Percentiles rank a stretch among this genome's conserved stretches.
Evolutionary conservation across 2,329 filamentous ascomycete species (phyloP).

Genomic region (Ustulina deusta): DNA sequence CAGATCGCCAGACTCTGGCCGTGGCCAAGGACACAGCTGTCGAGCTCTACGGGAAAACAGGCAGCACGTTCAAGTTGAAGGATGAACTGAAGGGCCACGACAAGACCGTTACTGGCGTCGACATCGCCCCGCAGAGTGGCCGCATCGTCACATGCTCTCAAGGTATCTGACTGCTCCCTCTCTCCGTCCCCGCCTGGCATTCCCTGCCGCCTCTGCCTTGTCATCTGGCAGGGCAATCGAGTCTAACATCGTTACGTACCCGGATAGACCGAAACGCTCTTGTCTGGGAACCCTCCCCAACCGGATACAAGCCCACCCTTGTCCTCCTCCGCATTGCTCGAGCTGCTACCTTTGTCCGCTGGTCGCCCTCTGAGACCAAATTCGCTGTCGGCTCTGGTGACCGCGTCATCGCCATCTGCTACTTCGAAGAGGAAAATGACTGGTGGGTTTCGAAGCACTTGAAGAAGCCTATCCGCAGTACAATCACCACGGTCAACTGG

Average conservation of each 20-base stretch:
- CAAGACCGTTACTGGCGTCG: conserved; percentile 95
- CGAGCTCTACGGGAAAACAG: conserved; percentile 83
- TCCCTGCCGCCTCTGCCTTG: no score
- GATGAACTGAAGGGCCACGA: conserved; percentile 97
- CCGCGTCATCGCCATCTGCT: conserved; percentile 94
- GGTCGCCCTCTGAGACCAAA: conserved; percentile 96
- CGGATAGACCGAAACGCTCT: conserved; percentile 90
- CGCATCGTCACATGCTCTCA: conserved; percentile 98
- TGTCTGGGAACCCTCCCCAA: conserved; percentile 94
- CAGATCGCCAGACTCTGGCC: conserved; percentile 87
- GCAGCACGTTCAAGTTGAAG: conserved; percentile 82
- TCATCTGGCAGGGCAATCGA: not conserved
- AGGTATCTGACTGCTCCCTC: conserved; percentile 63
- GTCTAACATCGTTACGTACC: conserved; percentile 13
- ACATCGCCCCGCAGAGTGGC: conserved; percentile 90
- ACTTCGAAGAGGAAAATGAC: conserved; percentile 99
- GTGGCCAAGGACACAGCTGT: conserved; percentile 91
- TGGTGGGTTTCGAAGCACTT: conserved; percentile 99
- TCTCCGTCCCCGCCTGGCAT: conserved; percentile 16
- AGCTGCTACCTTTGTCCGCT: conserved; percentile 95
- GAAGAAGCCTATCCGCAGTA: conserved; percentile 98
- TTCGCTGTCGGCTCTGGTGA: conserved; percentile 98
- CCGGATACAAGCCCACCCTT: conserved; percentile 95
- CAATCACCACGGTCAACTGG: conserved; percentile 94
- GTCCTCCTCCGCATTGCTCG: conserved; percentile 97